Base-by-base conservation (phyloP, 192 early-diverging fungal species). In the Linnemannia hyalina region DNA sequence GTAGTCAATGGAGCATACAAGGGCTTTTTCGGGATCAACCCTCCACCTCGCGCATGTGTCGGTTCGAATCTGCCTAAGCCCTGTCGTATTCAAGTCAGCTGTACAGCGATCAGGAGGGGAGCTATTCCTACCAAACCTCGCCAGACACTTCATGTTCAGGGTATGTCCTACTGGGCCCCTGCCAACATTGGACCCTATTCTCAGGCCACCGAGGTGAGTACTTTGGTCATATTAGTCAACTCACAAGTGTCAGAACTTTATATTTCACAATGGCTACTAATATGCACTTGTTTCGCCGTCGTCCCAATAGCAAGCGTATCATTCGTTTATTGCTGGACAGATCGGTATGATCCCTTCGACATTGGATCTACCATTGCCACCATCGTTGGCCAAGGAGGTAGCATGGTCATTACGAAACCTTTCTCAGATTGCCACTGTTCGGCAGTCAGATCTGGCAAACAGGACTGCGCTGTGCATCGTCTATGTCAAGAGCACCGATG, bases 121-220 rank as follows among this genome's bases (percentile, higher is more conserved):
- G 73, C 76, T 9, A 54, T 52, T 5, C 42, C 36, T 11, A 41
- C 46, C 4, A 85, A 81, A 42, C 78, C 72, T 44, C 90, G 89
- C 69, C 83, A 92, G 32, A 93, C 92, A 0, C 88, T 97, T 88
- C 96, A 97, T 89, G 96, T 97, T 15, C 96, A 97, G 81, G 92
- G 95, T 29, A 90, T 97, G 16, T 97, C 96, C 20, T 97, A 97
- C 82, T 97, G 96, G 96, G 96, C 96, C 13, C 96, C 96, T 38
- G 95, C 96, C 36, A 97, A 97, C 77, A 96, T 97, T 81, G 96
- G 96, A 32, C 96, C 96, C 29, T 97, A 97, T 83, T 94, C 93
- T 18, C 96, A 97, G 83, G 91, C 92, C 22, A 91, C 90, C 36
- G 87, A 91, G 83, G 93, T 94, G 89, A 68, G 81, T 41, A 40